Conservation (phyloP, 768 basidiomycete species). For the Tricholoma furcatifolium region DNA sequence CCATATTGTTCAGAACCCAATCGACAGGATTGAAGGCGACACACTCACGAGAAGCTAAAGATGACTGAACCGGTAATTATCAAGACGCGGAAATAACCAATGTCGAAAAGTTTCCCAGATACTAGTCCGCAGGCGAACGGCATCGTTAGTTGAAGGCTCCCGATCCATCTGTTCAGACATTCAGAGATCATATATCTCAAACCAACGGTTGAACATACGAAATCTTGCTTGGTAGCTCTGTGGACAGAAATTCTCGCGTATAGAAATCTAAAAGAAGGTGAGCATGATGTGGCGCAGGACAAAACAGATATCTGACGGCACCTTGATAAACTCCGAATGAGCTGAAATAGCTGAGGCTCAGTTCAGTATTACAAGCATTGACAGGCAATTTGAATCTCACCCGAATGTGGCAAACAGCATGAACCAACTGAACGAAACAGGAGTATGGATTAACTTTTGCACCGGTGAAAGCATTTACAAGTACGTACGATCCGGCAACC, state of each 20-base stretch:
- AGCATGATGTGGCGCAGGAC: background rate
- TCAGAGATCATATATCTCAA: too few species aligned
- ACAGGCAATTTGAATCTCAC: too few species aligned
- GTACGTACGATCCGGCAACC: background rate
- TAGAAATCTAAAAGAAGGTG: constrained; percentile 7
- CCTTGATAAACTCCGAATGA: constrained; percentile 18
- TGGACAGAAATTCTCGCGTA: constrained; percentile 9
- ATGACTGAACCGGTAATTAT: too few species aligned
- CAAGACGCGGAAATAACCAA: constrained; percentile 15
- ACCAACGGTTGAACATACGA: background rate
- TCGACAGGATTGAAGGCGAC: too few species aligned
- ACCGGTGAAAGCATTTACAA: background rate
- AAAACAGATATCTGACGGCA: background rate
- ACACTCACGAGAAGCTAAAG: constrained; percentile 19
- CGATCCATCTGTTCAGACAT: constrained; percentile 27
- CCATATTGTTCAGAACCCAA: background rate
- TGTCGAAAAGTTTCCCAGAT: constrained; percentile 21
- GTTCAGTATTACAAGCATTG: background rate
- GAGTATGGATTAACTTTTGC: background rate
- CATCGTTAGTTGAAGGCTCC: constrained; percentile 22
- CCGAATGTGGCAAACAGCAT: too few species aligned
- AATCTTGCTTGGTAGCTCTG: too few species aligned
- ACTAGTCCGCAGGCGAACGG: constrained; percentile 19
- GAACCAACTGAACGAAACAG: background rate
- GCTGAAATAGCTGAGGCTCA: constrained; percentile 6